Base-by-base conservation (phyloP, 2,329 filamentous ascomycete genomes). In the Cytospora chrysosperma region DNA sequence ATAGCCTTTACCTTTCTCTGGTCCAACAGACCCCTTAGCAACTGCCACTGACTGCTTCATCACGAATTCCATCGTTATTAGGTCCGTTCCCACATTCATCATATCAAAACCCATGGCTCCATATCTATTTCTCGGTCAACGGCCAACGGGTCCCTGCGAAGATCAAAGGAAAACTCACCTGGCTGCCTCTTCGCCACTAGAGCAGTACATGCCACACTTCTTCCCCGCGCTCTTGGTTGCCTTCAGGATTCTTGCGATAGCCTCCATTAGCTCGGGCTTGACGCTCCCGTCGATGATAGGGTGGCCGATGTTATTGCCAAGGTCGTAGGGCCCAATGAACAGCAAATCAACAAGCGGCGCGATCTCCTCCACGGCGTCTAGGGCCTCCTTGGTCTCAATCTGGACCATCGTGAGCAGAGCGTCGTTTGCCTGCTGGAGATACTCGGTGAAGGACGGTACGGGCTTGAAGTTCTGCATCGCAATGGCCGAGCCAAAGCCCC, bases 291-390 rank as follows among this genome's bases (percentile, higher is more conserved):
- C 78, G 26, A 88, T 78, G 47, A 91, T 84, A 0, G 88, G 85
- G 59, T 83, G 75, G 0, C 85, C 85, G 53, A 88, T 85, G 68
- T 83, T 87, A 72, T 87, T 86, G 56, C 82, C 88, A 59, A 89
- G 78, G 69, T 89, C 87, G 70, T 88, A 89, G 1, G 87, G 87
- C 0, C 87, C 87, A 54, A 89, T 80, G 70, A 88, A 89, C 27
- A 89, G 74, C 5, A 87, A 81, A 65, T 90, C 87, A 26, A 89
- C 84, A 75, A 26, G 87, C 77, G 24, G 81, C 78, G 85, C 85
- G 72, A 90, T 89, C 55, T 82, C 83, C 37, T 88, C 85, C 1
- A 89, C 81, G 15, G 75, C 75, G 1, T 85, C 81, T 17, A 89
- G 75, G 0, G 86, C 86, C 71, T 88, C 86, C 65, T 78, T 77